A percentile compares a stretch with the other conserved stretches of the same genome.
Conservation (phyloP, 2,329 filamentous ascomycete species). For the Rugonectria rugulosa region DNA sequence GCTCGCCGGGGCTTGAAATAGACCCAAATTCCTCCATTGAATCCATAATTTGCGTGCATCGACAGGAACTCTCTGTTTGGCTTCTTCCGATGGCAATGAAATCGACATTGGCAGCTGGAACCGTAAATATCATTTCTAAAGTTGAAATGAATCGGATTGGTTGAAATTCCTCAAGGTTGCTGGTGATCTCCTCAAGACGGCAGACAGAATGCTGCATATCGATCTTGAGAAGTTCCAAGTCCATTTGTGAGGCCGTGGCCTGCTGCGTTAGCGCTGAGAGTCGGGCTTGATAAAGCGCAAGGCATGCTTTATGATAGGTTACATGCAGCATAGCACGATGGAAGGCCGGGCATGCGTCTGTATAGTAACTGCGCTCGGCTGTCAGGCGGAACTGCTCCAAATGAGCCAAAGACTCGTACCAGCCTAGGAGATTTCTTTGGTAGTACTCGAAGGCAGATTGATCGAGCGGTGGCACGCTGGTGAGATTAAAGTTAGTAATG, state of each 20-base stretch:
- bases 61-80: neutral
- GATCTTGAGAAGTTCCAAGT: neutral
- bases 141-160: neutral
- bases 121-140: neutral
- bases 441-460: slow-evolving; percentile 44
- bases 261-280: slow-evolving; percentile 41
- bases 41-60: neutral
- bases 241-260: neutral
- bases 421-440: slow-evolving; percentile 76
- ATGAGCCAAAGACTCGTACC: slow-evolving; percentile 74
- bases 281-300: slow-evolving; percentile 86
- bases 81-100: neutral
- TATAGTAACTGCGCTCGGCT: slow-evolving; percentile 24
- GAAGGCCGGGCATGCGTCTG: slow-evolving; percentile 60
- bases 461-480: slow-evolving; percentile 71
- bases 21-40: neutral
- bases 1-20: neutral
- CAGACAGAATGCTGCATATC: neutral
- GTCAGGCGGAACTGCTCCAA: slow-evolving; percentile 71
- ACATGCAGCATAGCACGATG: slow-evolving; percentile 89
- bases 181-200: neutral
- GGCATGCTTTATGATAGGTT: slow-evolving; percentile 89
- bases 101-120: neutral
- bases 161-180: neutral
- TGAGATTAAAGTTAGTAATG: neutral